Evolutionary conservation across 495 filamentous ascomycete genomes (phyloP).

Genomic region (Hypoxylon lienhwacheense): DNA sequence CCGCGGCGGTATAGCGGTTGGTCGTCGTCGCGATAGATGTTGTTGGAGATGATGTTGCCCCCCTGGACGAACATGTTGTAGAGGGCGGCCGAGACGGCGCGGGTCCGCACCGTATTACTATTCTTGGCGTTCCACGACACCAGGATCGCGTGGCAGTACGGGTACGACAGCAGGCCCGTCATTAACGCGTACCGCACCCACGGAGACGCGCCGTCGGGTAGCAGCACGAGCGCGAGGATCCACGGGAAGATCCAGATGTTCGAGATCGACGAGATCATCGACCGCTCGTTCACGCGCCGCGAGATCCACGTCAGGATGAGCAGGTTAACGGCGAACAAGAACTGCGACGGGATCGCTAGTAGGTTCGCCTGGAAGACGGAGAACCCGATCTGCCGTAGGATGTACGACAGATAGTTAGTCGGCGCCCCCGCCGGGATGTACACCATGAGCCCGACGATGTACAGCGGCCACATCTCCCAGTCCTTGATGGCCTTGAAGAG

Average conservation of each 20-base stretch:
- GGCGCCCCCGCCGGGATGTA: constrained; percentile 55
- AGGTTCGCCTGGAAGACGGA: constrained; percentile 57
- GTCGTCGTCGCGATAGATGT: constrained; percentile 61
- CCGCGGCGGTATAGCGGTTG: constrained; percentile 56
- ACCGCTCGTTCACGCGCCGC: constrained; percentile 55
- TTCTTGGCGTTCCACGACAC: constrained; percentile 64
- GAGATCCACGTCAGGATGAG: constrained; percentile 57
- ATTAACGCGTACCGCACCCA: constrained; percentile 60
- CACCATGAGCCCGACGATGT: constrained; percentile 55
- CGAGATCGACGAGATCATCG: constrained; percentile 53
- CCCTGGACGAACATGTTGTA: constrained; percentile 54
- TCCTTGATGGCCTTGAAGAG: constrained; percentile 55
- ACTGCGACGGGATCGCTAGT: constrained; percentile 53
- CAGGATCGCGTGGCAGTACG: constrained; percentile 64
- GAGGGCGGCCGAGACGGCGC: constrained; percentile 58
- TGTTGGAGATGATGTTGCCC: constrained; percentile 54
- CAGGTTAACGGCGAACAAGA: constrained; percentile 50
- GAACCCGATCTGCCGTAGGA: constrained; percentile 56
- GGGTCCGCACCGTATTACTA: constrained; percentile 61
- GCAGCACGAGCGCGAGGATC: constrained; percentile 54
- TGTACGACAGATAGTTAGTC: constrained; percentile 52
- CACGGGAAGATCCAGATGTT: constrained; percentile 61
- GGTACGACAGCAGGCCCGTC: constrained; percentile 58
- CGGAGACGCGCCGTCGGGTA: constrained; percentile 41
- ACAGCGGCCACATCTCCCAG: constrained; percentile 63